Percentiles rank a stretch among this genome's conserved stretches.
Evolutionary conservation across 164 flowering plant species (phyloP).

Genomic region (Tetrastigma voinierianum): DNA sequence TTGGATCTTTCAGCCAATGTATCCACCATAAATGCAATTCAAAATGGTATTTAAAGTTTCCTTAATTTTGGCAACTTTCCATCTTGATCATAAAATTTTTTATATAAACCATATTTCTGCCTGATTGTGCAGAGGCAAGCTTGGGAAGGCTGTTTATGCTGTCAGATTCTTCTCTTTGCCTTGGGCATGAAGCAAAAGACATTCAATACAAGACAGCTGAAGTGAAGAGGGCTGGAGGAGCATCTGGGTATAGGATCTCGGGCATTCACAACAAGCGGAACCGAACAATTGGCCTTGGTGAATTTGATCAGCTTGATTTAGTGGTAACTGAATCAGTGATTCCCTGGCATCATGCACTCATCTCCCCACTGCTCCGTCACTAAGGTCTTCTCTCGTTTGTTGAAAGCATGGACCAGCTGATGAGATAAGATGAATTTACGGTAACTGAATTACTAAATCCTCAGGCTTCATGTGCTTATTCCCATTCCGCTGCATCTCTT

Average conservation of each 20-base stretch:
- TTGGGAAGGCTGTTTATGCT: conserved; percentile 30
- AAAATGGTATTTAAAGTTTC: conserved; percentile 38
- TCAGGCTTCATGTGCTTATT: no score
- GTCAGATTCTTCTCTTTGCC: conserved; percentile 23
- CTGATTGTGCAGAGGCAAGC: conserved; percentile 36
- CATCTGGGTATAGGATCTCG: conserved; percentile 28
- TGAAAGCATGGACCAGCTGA: conserved; percentile 17
- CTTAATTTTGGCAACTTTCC: background rate
- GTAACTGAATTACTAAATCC: no score
- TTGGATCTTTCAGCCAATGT: conserved; percentile 18
- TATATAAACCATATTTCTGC: background rate
- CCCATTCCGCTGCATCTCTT: no score
- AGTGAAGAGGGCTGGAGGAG: conserved; percentile 27
- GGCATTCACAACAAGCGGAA: conserved; percentile 60
- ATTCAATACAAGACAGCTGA: conserved; percentile 24
- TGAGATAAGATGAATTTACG: no score
- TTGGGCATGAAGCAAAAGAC: conserved; percentile 19
- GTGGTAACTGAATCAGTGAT: conserved; percentile 69
- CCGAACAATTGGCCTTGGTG: conserved; percentile 76
- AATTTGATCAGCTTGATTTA: conserved; percentile 61
- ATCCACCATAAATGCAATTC: conserved; percentile 18
- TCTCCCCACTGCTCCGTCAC: conserved; percentile 53
- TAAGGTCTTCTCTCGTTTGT: conserved; percentile 69
- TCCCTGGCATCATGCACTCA: conserved; percentile 81
- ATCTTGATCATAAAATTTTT: background rate